phyloP scores from a whole-genome alignment of 495 filamentous ascomycete species.

The Penicillium malachiteum region DNA sequence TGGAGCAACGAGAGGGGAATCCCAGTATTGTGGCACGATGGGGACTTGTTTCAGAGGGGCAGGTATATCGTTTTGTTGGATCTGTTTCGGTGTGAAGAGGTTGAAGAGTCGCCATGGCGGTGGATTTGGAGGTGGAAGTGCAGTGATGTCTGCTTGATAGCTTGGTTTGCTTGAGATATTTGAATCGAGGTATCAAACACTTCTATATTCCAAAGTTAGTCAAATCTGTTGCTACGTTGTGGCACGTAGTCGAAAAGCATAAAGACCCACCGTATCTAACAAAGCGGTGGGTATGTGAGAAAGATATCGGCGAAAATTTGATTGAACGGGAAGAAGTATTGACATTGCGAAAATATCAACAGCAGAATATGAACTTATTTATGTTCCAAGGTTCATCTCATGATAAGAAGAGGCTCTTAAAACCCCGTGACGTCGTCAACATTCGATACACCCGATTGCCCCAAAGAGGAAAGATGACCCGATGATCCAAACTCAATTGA shows the following conservation, averaged over 20 bases:
- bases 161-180: not conserved
- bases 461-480: constrained; percentile 21
- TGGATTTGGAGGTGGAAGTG: not conserved
- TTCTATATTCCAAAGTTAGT: constrained; percentile 4
- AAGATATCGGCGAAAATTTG: too few species aligned
- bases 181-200: not conserved
- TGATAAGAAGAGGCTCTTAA: not conserved
- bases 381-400: not conserved
- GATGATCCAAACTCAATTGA: constrained; percentile 17
- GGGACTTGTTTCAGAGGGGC: constrained; percentile 25
- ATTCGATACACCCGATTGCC: constrained; percentile 1
- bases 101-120: constrained; percentile 1
- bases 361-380: not conserved
- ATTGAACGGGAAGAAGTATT: not conserved
- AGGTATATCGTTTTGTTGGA: constrained; percentile 19
- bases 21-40: constrained; percentile 36
- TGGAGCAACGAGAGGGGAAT: constrained; percentile 32
- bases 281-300: too few species aligned
- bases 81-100: constrained; percentile 11
- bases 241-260: not conserved
- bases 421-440: not conserved
- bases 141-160: not conserved
- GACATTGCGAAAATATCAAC: not conserved
- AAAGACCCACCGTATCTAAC: not conserved
- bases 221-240: not conserved